Evolutionary conservation across 495 filamentous ascomycete species (phyloP), one percentile per base, ranked within the genome.

Genomic region (Neurospora terricola): DNA sequence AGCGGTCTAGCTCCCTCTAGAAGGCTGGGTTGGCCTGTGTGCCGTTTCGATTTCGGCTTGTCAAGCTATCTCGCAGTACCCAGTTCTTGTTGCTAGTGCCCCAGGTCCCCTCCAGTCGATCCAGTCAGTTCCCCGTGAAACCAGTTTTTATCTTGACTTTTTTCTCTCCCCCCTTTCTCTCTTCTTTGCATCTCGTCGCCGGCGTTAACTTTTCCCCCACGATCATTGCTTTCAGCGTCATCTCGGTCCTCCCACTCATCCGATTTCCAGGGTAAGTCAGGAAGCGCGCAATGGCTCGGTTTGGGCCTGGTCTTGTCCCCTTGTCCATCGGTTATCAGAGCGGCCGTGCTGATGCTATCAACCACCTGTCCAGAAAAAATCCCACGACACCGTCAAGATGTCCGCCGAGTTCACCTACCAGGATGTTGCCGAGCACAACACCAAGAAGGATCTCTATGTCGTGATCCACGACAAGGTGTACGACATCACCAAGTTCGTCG

Each of bases 391-490:
- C 23, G 75, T 78, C 79, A 91, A 81, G 79, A 93, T 93, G 91
- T 87, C 90, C 76, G 82, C 86, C 74, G 88, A 93, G 82, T 88
- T 91, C 84, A 97, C 94, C 72, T 93, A 92, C 85, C 84, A 90
- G 76, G 93, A 98, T 77, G 89, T 98, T 81, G 86, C 92, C 74
- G 88, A 87, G 80, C 96, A 99, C 87, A 92, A 90, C 84, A 90
- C 89, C 80, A 98, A 98, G 91, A 98, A 98, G 89, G 94, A 98
- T 80, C 87, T 97, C 69, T 96, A 88, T 85, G 76, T 98, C 75
- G 91, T 98, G 72, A 88, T 98, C 78, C 93, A 98, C 86, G 95
- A 98, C 83, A 95, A 96, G 86, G 91, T 99, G 83, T 99, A 98
- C 88, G 90, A 97, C 81, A 81, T 86, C 77, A 87, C 88, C 75